These are phyloP conservation scores for Lathyrus tuberosus DNA, from an alignment of 306 rosid genomes.

Conservation along the genomic window DNA sequence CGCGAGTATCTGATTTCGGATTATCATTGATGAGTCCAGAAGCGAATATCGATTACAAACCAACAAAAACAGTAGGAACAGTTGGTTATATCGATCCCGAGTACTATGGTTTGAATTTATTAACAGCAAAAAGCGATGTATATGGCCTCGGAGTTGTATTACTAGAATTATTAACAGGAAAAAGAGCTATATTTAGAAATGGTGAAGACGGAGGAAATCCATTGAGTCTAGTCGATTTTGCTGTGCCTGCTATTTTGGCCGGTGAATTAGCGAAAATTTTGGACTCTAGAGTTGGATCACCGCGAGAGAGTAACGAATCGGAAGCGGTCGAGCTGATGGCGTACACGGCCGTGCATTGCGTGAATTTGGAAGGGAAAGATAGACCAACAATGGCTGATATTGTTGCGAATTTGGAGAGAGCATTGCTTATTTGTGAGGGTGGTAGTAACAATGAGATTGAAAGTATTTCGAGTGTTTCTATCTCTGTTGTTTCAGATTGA, in stretches of 20 bases:
- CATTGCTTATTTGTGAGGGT: constrained; percentile 64
- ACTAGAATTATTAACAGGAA: constrained; percentile 89
- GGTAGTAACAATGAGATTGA: constrained; percentile 47
- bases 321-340: constrained; percentile 90
- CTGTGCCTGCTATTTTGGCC: constrained; percentile 74
- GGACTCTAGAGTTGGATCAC: constrained; percentile 72
- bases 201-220: constrained; percentile 64
- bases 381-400: constrained; percentile 90
- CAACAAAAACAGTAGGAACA: constrained; percentile 78
- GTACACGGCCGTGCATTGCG: constrained; percentile 78
- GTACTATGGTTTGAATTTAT: constrained; percentile 82
- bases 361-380: constrained; percentile 90
- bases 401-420: constrained; percentile 79
- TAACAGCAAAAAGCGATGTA: constrained; percentile 91
- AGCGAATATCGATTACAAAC: constrained; percentile 47
- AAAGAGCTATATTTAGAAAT: constrained; percentile 76
- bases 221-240: constrained; percentile 68
- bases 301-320: constrained; percentile 54
- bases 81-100: constrained; percentile 97
- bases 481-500: constrained; percentile 71
- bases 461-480: constrained; percentile 65
- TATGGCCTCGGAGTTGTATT: constrained; percentile 89
- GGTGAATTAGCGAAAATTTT: constrained; percentile 70
- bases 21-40: constrained; percentile 82
- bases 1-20: constrained; percentile 91